Base-by-base conservation (phyloP, 306 rosid species). In the Astragalus membranaceus region DNA sequence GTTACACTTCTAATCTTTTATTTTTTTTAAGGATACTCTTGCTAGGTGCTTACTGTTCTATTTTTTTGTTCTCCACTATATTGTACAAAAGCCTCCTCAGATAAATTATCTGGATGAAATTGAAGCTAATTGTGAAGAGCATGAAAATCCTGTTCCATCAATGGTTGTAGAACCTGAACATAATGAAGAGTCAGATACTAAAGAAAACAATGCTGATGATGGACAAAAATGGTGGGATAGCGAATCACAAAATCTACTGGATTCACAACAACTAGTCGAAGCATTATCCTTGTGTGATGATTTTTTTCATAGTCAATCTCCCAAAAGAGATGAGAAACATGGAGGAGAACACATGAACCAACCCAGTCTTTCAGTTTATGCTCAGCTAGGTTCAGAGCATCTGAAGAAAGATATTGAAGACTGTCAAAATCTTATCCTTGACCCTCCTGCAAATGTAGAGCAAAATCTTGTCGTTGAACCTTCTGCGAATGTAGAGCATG, bases 251-350 rank as follows among this genome's bases (percentile, higher is more conserved):
- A 66, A 84, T 79, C 63, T 92, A 56, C 64, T 92, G 74, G 80
- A 83, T 79, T 89, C 96, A 1, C 98, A 92, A 71, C 95, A 89
- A 68, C 88, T 92, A 56, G 96, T 76, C 8, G 98, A 92, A 65
- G 95, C 84, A 43, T 62, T 92, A 71, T 62, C 84, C 41, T 64
- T 92, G 48, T 86, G 90, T 33, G 96, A 86, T 20, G 98, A 92
- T 74, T 71, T 92, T 11, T 75, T 92, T 61, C 92, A 72, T 12
- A 92, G 96, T 75, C 98, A 92, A 56, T 92, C 98, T 73, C 96
- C 96, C 14, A 14, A 11, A 44, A 79, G 88, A 61, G 89, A 64
- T 41, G 80, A 46, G 35, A 73, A 76, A 69, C 72, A 58, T 51
- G 90, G 74, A 52, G 89, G 74, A 52, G 80, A 68, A 12, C 78